Evolutionary conservation across 345 rosid genomes (phyloP).

Genomic region (Salix udensis): DNA sequence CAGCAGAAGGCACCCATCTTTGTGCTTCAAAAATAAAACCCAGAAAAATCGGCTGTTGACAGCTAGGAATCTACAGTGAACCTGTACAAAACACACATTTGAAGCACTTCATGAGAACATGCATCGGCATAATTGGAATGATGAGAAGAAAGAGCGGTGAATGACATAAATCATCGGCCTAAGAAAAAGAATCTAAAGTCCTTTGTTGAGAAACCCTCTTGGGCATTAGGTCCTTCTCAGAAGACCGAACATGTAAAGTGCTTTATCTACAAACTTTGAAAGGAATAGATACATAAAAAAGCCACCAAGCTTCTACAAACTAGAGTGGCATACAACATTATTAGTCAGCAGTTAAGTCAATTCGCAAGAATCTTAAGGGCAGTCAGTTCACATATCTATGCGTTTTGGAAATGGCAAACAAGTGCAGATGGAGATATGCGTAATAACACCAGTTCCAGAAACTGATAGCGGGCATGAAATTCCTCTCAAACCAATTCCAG

Average conservation of each 20-base stretch:
- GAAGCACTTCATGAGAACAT: not conserved
- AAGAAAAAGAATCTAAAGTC: not conserved
- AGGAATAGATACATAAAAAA: not conserved
- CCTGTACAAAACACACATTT: not conserved
- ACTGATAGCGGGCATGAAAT: not conserved
- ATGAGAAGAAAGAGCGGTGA: not conserved
- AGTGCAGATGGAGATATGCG: not conserved
- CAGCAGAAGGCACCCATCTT: slow-evolving; percentile 57
- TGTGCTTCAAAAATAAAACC: not conserved
- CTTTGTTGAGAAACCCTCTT: not conserved
- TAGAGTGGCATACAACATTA: no score
- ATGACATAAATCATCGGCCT: not conserved
- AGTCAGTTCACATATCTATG: not conserved
- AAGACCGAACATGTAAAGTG: not conserved
- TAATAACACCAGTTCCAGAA: not conserved
- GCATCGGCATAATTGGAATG: not conserved
- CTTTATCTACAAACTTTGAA: not conserved
- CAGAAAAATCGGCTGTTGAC: not conserved
- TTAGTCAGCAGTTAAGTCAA: no score
- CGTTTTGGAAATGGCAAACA: not conserved
- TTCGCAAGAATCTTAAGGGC: not conserved
- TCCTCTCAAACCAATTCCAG: not conserved
- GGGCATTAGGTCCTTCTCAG: no score
- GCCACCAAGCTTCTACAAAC: not conserved
- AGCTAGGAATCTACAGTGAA: not conserved